These are phyloP conservation scores for Aquilaria yunnanensis DNA, from an alignment of 345 rosid genomes.

Conservation along the genomic window DNA sequence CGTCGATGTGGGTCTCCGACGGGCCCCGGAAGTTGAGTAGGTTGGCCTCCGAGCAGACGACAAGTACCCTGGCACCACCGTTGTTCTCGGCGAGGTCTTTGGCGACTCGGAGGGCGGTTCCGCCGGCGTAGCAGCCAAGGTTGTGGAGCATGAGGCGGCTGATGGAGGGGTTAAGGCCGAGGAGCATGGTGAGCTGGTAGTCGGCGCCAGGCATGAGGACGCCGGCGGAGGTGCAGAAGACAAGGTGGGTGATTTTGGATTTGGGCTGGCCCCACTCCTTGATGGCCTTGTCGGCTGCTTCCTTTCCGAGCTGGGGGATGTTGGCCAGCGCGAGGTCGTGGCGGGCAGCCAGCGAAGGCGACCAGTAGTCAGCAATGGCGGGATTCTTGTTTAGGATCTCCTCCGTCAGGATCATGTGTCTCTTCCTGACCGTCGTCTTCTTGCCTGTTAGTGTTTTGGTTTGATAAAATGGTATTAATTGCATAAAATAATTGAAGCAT, in stretches of 20 bases:
- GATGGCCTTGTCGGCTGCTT: slow-evolving; percentile 4
- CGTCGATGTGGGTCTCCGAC: background rate
- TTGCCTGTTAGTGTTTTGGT: too few relatives aligned
- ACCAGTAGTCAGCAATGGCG: background rate
- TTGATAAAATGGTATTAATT: too few relatives aligned
- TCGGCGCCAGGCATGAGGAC: slow-evolving; percentile 4
- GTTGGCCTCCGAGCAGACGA: too few relatives aligned
- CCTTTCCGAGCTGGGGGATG: slow-evolving; percentile 1
- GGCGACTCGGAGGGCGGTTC: slow-evolving; percentile 6
- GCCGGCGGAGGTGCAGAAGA: slow-evolving; percentile 5
- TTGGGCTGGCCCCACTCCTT: slow-evolving; percentile 7
- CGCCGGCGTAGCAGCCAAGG: slow-evolving; percentile 5
- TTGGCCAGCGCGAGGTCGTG: background rate
- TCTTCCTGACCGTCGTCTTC: too few relatives aligned
- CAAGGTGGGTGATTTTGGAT: slow-evolving; percentile 6
- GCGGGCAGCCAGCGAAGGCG: slow-evolving; percentile 9
- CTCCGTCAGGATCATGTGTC: too few relatives aligned
- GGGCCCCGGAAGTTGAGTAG: background rate
- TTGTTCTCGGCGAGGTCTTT: slow-evolving; percentile 9
- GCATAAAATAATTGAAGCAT: too few relatives aligned
- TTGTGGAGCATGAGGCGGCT: background rate
- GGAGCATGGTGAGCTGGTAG: background rate
- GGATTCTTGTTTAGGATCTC: too few relatives aligned
- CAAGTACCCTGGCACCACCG: too few relatives aligned
- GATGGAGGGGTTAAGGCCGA: background rate